phyloP scores from a whole-genome alignment of 2,329 filamentous ascomycete species.

The Xylaria hypoxylon region DNA sequence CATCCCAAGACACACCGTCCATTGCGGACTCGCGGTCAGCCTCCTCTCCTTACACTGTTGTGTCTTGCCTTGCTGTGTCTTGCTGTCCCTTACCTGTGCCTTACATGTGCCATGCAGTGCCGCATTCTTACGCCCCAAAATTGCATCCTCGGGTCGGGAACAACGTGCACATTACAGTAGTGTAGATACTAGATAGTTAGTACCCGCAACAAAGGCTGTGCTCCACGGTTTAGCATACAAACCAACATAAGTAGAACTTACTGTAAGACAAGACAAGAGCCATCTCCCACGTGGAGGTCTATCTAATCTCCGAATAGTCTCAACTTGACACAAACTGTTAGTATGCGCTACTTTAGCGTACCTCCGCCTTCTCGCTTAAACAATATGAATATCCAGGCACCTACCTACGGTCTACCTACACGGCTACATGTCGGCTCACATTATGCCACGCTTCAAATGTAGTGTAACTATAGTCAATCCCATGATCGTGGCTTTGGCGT shows the following conservation, averaged over 20 bases:
- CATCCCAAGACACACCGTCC: too few relatives aligned
- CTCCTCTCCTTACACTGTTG: constrained; percentile 21
- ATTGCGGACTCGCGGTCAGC: constrained; percentile 5
- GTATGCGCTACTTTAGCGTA: constrained; percentile 12
- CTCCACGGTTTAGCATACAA: neutral
- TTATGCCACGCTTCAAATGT: neutral
- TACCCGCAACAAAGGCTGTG: neutral
- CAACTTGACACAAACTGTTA: constrained; percentile 28
- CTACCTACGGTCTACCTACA: neutral
- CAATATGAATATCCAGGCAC: too few relatives aligned
- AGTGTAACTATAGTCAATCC: too few relatives aligned
- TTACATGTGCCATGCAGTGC: neutral
- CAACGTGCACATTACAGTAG: neutral
- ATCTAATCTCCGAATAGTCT: constrained; percentile 33
- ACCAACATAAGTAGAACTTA: neutral
- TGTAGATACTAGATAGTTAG: neutral
- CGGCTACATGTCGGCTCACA: neutral
- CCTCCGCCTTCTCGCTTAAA: constrained; percentile 14
- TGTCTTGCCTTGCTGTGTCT: constrained; percentile 11
- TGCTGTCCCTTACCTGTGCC: neutral
- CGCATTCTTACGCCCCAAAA: constrained; percentile 1
- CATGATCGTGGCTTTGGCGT: too few relatives aligned
- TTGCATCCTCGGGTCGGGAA: neutral
- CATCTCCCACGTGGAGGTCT: constrained; percentile 19
- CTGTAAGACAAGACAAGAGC: constrained; percentile 19